Conservation (phyloP, 257 asterid genomes). For the Anisodus acutangulus region DNA sequence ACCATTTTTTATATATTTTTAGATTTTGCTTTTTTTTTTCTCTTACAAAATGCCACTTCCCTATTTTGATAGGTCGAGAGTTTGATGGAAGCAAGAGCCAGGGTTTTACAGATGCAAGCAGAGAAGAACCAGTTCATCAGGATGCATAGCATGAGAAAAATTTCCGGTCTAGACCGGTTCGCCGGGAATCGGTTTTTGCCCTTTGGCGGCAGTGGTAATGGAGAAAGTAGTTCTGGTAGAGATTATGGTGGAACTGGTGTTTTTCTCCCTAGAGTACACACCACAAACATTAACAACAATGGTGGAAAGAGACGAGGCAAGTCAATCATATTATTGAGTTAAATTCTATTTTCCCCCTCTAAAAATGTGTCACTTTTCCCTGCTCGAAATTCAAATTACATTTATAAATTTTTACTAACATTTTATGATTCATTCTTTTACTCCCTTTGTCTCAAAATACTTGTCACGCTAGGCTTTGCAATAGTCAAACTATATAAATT, state of each 20-base stretch:
- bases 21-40: too few relatives aligned
- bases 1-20: too few relatives aligned
- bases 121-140: conserved; percentile 25
- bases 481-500: too few relatives aligned
- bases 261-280: conserved; percentile 37
- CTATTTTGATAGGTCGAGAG: conserved; percentile 18
- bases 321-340: neutral
- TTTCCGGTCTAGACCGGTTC: neutral
- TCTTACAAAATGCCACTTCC: too few relatives aligned
- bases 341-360: too few relatives aligned
- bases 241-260: conserved; percentile 44
- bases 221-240: conserved; percentile 14
- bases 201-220: neutral
- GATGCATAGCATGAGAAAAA: conserved; percentile 34
- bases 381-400: too few relatives aligned
- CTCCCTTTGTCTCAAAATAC: too few relatives aligned
- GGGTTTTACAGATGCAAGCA: conserved; percentile 28
- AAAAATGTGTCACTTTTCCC: too few relatives aligned
- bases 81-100: conserved; percentile 32
- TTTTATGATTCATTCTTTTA: too few relatives aligned
- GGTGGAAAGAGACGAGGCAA: conserved; percentile 15
- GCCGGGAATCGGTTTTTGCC: neutral
- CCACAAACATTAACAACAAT: conserved; percentile 1
- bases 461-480: too few relatives aligned
- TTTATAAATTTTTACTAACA: too few relatives aligned